Evolutionary conservation across 2,329 filamentous ascomycete genomes (phyloP), one percentile per base, ranked within the genome.

Genomic region (Zasmidium citrigriseum): DNA sequence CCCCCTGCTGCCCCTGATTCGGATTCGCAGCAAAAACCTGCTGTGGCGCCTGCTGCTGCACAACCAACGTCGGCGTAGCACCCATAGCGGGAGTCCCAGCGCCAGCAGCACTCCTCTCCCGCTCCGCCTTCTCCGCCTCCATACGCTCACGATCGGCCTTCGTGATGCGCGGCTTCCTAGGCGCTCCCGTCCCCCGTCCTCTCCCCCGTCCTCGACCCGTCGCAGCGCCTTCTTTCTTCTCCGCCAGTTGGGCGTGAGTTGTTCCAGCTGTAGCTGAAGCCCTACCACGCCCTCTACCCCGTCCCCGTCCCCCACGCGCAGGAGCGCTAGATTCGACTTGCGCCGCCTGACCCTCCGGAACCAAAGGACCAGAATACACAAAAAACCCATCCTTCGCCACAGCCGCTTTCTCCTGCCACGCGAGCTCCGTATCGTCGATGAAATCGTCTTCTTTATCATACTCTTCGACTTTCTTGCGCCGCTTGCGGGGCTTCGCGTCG

Each of bases 301-400:
- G 56, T 12, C 64, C 61, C 16, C 64, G 56, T 27, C 64, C 25
- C 16, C 63, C 60, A 11, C 58, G 58, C n/a, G 63, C 56, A 14
- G 62, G 54, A 16, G 64, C 58, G 2, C 61, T 69, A 1, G 67
- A 65, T 49, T 72, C 70, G 41, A 72, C 63, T 21, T 68, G 65
- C n/a, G 68, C 67, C 22, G 62, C 93, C 76, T 96, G 89, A 21
- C 88, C 90, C 75, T 96, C 92, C 4, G 89, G 89, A 21, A 98
- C 85, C 48, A 99, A 80, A 9, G 93, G 93, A 2, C 95, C 95
- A 60, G 91, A 96, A 76, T 97, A 99, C 1, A 99, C 95, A 73
- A 98, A 99, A 79, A 98, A 99, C 1, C 95, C 95, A 72, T 98
- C 95, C 67, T 93, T 91, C 65, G 91, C 93, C 48, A 95, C 93